Base-by-base conservation (phyloP, 1,139 yeast genomes). In the Saccharomyces hybrid region DNA sequence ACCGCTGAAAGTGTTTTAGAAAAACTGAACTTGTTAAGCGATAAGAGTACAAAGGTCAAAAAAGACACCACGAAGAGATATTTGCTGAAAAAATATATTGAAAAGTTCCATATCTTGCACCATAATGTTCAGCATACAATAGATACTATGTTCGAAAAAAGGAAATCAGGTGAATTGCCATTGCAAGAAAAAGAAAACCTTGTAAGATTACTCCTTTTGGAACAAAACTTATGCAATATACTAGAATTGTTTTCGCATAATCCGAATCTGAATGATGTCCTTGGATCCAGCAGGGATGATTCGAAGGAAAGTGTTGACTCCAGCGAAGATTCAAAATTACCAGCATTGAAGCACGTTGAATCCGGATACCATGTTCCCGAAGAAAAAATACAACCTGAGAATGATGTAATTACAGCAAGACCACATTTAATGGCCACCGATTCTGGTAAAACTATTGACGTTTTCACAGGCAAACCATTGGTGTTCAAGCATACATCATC, bases 341-440 rank as follows among this genome's bases (percentile, higher is more conserved):
- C 53, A 41, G 47, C 51, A 34, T 50, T 61, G 46, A 59, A 58
- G 34, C 62, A 60, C 46, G 60, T 61, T 34, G 60, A 34, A 60
- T 28, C 55, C 61, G 2, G 59, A 53, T n/a, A 38, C 54, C 23
- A 16, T 53, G 20, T 44, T 54, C 16, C 48, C 4, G 32, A 46
- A 28, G 32, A 27, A 14, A 46, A 14, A 26, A 52, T 34, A 53
- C 57, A 8, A 53, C 57, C 32, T 26, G 48, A 25, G 11, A 56
- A 55, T 9, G 56, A 52, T 5, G 61, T 54, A 9, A 23, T 49
- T 1, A 29, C 51, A 26, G 56, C 52, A 14, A 53, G 55, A 53
- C 90, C 90, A 1, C 91, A 84, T 70, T 81, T 79, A 64, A 87
- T 84, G 66, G 89, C 84, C 4, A 74, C 79, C 27, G 76, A 79